Evolutionary conservation across 2,329 filamentous ascomycete genomes (phyloP).

Genomic region (Ceratocystiopsis minuta): DNA sequence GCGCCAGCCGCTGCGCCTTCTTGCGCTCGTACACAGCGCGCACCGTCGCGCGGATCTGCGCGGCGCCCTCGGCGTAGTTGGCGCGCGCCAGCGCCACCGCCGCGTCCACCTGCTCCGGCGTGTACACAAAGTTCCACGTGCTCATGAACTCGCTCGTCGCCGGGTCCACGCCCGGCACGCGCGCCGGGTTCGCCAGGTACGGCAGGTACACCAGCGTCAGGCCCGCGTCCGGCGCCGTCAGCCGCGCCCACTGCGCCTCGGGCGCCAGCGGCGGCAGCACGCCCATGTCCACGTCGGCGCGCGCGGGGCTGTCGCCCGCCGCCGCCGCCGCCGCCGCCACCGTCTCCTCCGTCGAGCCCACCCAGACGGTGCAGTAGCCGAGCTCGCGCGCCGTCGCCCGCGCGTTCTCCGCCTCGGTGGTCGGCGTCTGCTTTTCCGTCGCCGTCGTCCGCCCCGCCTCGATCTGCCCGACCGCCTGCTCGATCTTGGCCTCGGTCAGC

Average conservation of each 20-base stretch:
- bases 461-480: conserved; percentile 19
- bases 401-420: conserved; percentile 16
- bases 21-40: conserved; percentile 86
- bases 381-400: conserved; percentile 29
- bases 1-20: conserved; percentile 46
- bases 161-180: conserved; percentile 67
- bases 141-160: conserved; percentile 69
- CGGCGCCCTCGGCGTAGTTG: conserved; percentile 71
- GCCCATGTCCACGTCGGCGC: conserved; percentile 8
- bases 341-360: conserved; percentile 65
- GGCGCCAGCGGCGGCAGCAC: conserved; percentile 31
- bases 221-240: conserved; percentile 63
- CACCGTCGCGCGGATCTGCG: conserved; percentile 61
- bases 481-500: conserved; percentile 38
- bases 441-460: conserved; percentile 9
- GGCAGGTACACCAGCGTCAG: conserved; percentile 85
- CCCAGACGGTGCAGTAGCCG: conserved; percentile 88
- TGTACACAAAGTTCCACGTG: conserved; percentile 98
- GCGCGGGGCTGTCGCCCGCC: conserved; percentile 22
- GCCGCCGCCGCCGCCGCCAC: conserved; percentile 24
- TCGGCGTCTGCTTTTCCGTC: conserved; percentile 13
- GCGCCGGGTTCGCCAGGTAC: conserved; percentile 57
- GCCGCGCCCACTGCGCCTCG: conserved; percentile 41
- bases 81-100: conserved; percentile 67
- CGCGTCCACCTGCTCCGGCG: conserved; percentile 70